A percentile compares a stretch with the other conserved stretches of the same genome.
Evolutionary conservation across 495 filamentous ascomycete genomes (phyloP).

Genomic region (Penicillium malachiteum): DNA sequence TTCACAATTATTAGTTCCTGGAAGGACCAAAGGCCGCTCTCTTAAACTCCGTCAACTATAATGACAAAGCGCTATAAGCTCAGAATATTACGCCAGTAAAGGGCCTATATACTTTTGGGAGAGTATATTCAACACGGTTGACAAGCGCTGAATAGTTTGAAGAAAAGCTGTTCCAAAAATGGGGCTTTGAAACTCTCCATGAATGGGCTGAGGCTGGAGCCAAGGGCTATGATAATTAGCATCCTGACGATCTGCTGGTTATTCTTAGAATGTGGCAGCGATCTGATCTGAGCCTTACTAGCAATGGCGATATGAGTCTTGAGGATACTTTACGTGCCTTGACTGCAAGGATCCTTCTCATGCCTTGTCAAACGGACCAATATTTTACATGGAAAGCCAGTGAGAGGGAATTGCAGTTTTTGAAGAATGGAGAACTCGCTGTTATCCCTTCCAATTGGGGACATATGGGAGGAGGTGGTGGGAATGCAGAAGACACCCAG

Average conservation of each 20-base stretch:
- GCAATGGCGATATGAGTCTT: slow-evolving; percentile 41
- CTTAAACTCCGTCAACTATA: slow-evolving; percentile 33
- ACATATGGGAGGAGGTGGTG: slow-evolving; percentile 56
- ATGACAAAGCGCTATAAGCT: slow-evolving; percentile 38
- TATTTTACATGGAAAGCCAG: slow-evolving; percentile 64
- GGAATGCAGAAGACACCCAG: slow-evolving; percentile 52
- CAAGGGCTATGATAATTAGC: slow-evolving; percentile 32
- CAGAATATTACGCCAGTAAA: slow-evolving; percentile 20
- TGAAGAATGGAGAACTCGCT: slow-evolving; percentile 44
- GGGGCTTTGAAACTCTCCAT: slow-evolving; percentile 54
- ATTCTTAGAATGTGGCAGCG: slow-evolving; percentile 68
- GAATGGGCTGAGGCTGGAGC: slow-evolving; percentile 60
- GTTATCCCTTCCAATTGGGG: slow-evolving; percentile 62
- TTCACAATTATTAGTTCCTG: slow-evolving; percentile 67
- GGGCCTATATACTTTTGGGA: slow-evolving; percentile 61
- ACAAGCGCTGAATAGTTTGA: slow-evolving; percentile 66
- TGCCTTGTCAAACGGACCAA: slow-evolving; percentile 61
- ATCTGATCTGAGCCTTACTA: slow-evolving; percentile 52
- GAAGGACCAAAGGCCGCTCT: slow-evolving; percentile 64
- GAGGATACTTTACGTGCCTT: slow-evolving; percentile 53
- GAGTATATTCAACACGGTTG: slow-evolving; percentile 67
- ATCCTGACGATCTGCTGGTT: slow-evolving; percentile 59
- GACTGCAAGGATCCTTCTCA: slow-evolving; percentile 54
- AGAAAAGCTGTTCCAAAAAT: slow-evolving; percentile 52
- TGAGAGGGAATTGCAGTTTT: slow-evolving; percentile 51